Evolutionary conservation across 2,329 filamentous ascomycete species (phyloP), one percentile per base, ranked within the genome.

Genomic region (Cytospora paraplurivora): DNA sequence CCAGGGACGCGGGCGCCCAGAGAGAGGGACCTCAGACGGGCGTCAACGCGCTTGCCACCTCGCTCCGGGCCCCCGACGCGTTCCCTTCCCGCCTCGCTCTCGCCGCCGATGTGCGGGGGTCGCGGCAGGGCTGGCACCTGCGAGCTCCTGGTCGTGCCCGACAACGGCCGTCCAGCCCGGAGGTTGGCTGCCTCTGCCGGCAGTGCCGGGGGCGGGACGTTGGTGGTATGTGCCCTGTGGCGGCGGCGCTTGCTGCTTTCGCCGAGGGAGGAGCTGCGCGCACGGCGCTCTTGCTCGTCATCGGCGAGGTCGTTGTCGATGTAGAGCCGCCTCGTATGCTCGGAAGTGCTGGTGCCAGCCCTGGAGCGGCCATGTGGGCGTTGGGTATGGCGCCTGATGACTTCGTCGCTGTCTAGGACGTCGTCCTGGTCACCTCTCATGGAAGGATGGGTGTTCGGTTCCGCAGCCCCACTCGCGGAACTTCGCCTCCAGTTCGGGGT

Each of bases 41-140:
- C 33, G n/a, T 59, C 64, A 19, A 57, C 56, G 33, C 53, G 54
- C 55, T 44, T 27, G 37, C 58, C 49, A 35, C 32, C 11, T 53
- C 41, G n/a, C 21, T 41, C 64, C 62, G 59, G n/a, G 44, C 50
- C 52, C 52, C 52, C 63, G 33, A 59, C n/a, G 17, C 52, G 56
- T 35, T 56, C 55, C 21, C 53, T 33, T 13, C 63, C 56, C 37
- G 34, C 55, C 32, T 53, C 54, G 35, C 55, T 8, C 19, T 59
- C 60, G 27, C 51, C 59, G n/a, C 35, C 32, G 21, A 54, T 1
- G n/a, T 17, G 13, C 33, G 27, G 10, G 21, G 37, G 37, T 5
- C 4, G 37, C 12, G 37, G 37, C 37, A 38, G 37, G 12, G 10
- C 37, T 15, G 13, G 38, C 13, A 17, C 2, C 15, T n/a, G 38